Evolutionary conservation across 768 basidiomycete species (phyloP), one percentile per base, ranked within the genome.

Genomic region (Suillus cothurnatus): DNA sequence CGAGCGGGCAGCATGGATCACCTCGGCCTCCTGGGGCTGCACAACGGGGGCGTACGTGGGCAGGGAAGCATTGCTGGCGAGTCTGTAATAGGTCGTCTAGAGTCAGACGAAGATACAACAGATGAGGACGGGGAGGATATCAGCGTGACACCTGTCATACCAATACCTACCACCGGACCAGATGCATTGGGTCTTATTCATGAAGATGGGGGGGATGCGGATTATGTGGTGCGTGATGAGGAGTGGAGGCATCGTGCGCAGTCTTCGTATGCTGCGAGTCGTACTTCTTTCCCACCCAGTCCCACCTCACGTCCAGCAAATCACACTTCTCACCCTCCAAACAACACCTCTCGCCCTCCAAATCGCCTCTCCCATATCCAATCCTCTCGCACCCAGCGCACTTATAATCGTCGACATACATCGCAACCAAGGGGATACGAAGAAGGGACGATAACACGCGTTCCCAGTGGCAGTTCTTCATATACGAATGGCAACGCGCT

Each of bases 1-100:
- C 28, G 49, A 41, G 72, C 66, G 31, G 69, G 68, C 15, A 74
- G 74, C 28, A 69, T 77, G 69, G 45, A 62, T 56, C 76, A 76
- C 28, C 72, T 78, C 23, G 73, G 76, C 1, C 72, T 78, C 26
- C 36, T 76, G 21, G 75, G 77, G 11, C 71, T 75, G 12, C 75
- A 75, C 64, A 72, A 74, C 23, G 76, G 74, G 21, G 73, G 74
- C 6, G 65, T 43, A 64, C 70, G 74, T 39, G 73, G 71, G 19
- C 71, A 75, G 41, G 72, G 69, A 47, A 71, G 69, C 26, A 49
- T 69, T 47, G 38, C 68, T 38, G 66, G 58, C 21, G 72, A 64
- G 50, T 63, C 68, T 23, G 62, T 73, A 56, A 31, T 68, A 38
- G 74, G 69, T 61, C 71, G 62, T 43, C 67, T 61, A 55, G 69